Conservation (phyloP, 257 asterid genomes). For the Anisodus tanguticus region DNA sequence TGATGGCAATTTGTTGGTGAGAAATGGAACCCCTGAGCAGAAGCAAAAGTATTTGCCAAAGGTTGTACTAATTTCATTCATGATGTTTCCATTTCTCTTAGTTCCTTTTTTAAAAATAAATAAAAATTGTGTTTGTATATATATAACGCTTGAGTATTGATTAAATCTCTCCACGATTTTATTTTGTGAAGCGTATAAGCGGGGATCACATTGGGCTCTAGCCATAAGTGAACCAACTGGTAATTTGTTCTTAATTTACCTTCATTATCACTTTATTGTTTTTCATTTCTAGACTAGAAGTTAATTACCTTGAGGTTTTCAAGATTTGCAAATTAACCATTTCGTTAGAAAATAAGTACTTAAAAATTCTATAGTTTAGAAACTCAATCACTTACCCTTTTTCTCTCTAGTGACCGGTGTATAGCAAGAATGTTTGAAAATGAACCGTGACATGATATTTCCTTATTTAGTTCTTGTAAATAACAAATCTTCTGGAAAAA, state of each 20-base stretch:
- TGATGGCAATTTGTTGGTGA: conserved; percentile 58
- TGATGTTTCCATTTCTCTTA: not conserved
- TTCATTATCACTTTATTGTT: not conserved
- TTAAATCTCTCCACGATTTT: not conserved
- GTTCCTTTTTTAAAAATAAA: not conserved
- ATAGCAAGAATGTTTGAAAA: too few relatives aligned
- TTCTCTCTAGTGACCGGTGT: too few relatives aligned
- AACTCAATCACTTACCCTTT: too few relatives aligned
- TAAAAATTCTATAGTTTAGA: too few relatives aligned
- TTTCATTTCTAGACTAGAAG: too few relatives aligned
- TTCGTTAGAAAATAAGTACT: too few relatives aligned
- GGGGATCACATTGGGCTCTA: conserved; percentile 99
- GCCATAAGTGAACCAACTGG: conserved; percentile 99
- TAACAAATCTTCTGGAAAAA: too few relatives aligned
- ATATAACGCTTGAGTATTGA: not conserved
- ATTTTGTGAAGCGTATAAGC: conserved; percentile 71
- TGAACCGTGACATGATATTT: too few relatives aligned
- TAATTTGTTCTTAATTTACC: conserved; percentile 28
- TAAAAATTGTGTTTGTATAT: not conserved
- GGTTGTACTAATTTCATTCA: conserved; percentile 49
- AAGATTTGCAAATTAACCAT: too few relatives aligned
- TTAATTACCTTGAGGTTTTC: too few relatives aligned
- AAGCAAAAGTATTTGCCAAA: conserved; percentile 91
- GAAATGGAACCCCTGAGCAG: conserved; percentile 87
- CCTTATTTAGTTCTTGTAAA: too few relatives aligned